A percentile compares a stretch with the other conserved stretches of the same genome.
These are phyloP conservation scores for Termitomyces titanicus DNA, from an alignment of 768 basidiomycete species.

Conservation along the genomic window DNA sequence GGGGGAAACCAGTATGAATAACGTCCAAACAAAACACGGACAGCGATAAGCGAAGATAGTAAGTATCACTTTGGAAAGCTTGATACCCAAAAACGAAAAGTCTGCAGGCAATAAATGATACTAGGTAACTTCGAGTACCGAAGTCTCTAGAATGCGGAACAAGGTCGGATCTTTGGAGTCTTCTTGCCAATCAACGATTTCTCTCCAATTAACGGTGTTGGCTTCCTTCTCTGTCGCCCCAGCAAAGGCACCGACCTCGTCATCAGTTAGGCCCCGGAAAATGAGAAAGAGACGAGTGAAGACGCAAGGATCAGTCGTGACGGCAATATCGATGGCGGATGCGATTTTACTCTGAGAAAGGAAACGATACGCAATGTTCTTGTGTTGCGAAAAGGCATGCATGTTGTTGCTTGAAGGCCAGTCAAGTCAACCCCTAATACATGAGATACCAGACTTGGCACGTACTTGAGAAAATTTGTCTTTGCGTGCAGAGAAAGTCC, in stretches of 20 bases:
- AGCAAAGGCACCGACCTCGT: conserved; percentile 71
- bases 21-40: conserved; percentile 1
- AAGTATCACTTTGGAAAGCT: background rate
- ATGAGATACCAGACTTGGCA: conserved; percentile 5
- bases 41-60: background rate
- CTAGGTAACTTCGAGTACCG: conserved; percentile 68
- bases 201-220: conserved; percentile 76
- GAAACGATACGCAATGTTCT: conserved; percentile 90
- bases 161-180: conserved; percentile 68
- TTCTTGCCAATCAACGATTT: conserved; percentile 78
- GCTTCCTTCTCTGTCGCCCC: conserved; percentile 87
- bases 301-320: conserved; percentile 76
- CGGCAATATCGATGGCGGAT: conserved; percentile 82
- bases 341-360: conserved; percentile 75
- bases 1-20: conserved; percentile 5
- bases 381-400: conserved; percentile 67
- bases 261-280: conserved; percentile 78
- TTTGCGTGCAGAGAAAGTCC: conserved; percentile 82
- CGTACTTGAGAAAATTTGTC: conserved; percentile 78
- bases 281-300: conserved; percentile 86
- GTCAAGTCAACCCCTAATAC: background rate
- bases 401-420: conserved; percentile 63
- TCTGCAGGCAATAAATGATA: background rate
- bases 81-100: background rate
- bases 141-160: conserved; percentile 79